Evolutionary conservation across 805 yeast species (phyloP).

Genomic region (Suhomyces emberorum): DNA sequence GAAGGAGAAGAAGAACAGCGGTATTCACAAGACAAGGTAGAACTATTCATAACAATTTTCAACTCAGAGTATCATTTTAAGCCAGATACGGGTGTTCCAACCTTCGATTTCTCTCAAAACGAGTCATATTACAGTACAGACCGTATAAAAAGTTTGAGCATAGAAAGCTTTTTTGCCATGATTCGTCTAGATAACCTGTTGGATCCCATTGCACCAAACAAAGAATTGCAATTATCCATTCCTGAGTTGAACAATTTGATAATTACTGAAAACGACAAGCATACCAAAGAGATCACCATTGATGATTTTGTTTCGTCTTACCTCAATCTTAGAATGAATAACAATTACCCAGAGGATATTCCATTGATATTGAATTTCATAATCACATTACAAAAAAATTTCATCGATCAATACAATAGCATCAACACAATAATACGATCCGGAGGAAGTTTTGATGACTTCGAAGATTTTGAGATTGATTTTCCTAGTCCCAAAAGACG

Average conservation of each 20-base stretch:
- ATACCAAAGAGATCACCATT: constrained; percentile 22
- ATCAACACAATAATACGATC: constrained; percentile 18
- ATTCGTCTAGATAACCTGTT: constrained; percentile 27
- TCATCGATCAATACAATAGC: constrained; percentile 25
- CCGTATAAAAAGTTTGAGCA: constrained; percentile 8
- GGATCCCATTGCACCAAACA: constrained; percentile 17
- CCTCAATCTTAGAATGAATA: constrained; percentile 14
- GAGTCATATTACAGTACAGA: neutral
- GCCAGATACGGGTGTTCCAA: neutral
- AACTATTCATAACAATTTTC: neutral
- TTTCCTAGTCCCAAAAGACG: too few species aligned
- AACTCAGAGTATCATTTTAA: neutral
- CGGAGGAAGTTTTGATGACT: constrained; percentile 17
- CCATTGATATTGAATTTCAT: constrained; percentile 17
- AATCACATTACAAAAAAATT: constrained; percentile 21
- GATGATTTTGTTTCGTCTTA: constrained; percentile 26
- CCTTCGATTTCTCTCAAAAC: neutral
- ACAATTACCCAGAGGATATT: constrained; percentile 3
- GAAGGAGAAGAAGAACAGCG: constrained; percentile 1
- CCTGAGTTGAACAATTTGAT: constrained; percentile 25
- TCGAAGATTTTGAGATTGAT: too few species aligned
- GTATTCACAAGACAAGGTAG: neutral
- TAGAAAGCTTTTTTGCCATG: constrained; percentile 23
- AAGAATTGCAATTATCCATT: constrained; percentile 26
- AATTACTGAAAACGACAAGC: constrained; percentile 33